Base-by-base conservation (phyloP, 306 rosid species). In the Myrica gale region DNA sequence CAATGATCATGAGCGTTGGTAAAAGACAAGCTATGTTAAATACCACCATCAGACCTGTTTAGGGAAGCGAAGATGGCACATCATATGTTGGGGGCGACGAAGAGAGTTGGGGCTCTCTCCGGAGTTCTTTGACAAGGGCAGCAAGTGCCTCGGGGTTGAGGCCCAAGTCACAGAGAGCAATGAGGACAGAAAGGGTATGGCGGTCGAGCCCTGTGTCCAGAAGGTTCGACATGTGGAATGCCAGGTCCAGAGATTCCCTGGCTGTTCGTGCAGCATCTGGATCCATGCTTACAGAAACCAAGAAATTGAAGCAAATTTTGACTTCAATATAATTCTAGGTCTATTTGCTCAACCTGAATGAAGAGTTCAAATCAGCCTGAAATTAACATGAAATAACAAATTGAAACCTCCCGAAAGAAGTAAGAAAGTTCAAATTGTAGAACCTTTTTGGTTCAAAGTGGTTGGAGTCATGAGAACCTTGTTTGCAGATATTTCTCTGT, bases 141-240 rank as follows among this genome's bases (percentile, higher is more conserved):
- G 92, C 88, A 70, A 90, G 90, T 7, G 92, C 89, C 80, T 92
- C 96, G 9, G 92, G 93, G 75, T 90, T 90, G 80, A 88, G 88
- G 55, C 91, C 93, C 80, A 92, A 83, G 78, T 92, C 97, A 72
- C 97, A 88, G 4, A 92, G 92, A 2, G 97, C 93, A 66, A 90
- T 85, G 15, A 90, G 96, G 72, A 92, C 84, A 57, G 96, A 92
- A 43, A 92, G 90, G 41, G 96, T 84, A 84, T 90, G 97, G 53
- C 90, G 90, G 43, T 90, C 96, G 56, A 89, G 87, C 78, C 91
- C 90, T 0, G 91, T 84, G 70, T 87, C 90, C 2, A 90, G 90
- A 60, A 92, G 51, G 81, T 88, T 92, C 5, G 89, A 90, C 86
- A 90, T 88, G 41, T 88, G 92, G 70, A 90, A 92, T 74, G 96